Evolutionary conservation across 1,284 basidiomycete species (phyloP), one percentile per base, ranked within the genome.

Genomic region (Caloboletus firmus): DNA sequence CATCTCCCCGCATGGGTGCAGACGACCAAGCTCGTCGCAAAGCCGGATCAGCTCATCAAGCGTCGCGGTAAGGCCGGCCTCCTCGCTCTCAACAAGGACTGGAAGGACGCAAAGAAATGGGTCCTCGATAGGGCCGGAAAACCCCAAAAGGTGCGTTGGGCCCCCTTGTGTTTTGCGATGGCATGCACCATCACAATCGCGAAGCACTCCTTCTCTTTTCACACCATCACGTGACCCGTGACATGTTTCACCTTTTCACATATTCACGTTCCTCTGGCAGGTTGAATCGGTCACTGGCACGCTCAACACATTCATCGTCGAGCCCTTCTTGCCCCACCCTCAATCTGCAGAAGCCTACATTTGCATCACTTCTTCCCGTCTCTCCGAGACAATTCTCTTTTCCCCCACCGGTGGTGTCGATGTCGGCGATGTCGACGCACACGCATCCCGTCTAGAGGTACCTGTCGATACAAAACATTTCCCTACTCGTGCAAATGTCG

Each of bases 361-460:
- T 70, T 99, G 96, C 78, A 93, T 99, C 78, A 98, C 90, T 77
- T 98, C 96, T 32, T 85, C 85, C 24, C 92, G 96, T 65, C 92
- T 98, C 71, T 95, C 93, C 58, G 96, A 99, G 73, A 85, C 89
- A 59, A 97, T 99, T 72, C 90, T 98, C 70, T 99, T 99, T 84
- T 98, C 96, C 45, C 95, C 98, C 75, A 95, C 98, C 73, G 97
- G 96, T 66, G 96, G 97, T 82, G 95, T 99, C 50, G 96, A 99
- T 69, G 89, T 99, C 63, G 96, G 96, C 63, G 96, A 99, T 76
- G 97, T 99, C 67, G 95, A 99, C 69, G 90, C 95, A 66, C 98
- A 99, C 77, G 96, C 96, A 3, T 86, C 96, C 71, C 89, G 91
- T 68, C 87, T 99, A 59, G 82, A 89, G 63, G 79, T 98, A 63